These are phyloP conservation scores for Pneumocystis sp. DNA, from an alignment of 1,139 yeast species.

Conservation along the genomic window DNA sequence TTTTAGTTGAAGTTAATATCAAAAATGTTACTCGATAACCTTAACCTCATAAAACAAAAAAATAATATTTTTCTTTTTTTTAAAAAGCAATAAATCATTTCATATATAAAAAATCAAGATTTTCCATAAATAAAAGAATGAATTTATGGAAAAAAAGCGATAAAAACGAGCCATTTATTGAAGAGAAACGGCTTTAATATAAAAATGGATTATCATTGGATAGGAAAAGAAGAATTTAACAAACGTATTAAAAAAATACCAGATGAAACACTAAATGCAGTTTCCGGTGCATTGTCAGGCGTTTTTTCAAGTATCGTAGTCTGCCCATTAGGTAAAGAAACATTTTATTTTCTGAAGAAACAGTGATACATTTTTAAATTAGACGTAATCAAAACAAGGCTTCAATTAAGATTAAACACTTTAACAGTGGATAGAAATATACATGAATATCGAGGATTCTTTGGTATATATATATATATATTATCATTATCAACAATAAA, in stretches of 20 bases:
- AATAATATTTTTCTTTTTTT: not conserved
- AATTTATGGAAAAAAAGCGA: not conserved
- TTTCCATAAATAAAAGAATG: not conserved
- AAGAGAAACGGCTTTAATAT: not conserved
- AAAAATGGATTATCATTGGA: not conserved
- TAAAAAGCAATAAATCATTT: not conserved
- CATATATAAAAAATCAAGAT: not conserved
- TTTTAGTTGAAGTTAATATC: not conserved
- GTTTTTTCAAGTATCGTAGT: slow-evolving; percentile 78
- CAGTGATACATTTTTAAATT: slow-evolving; percentile 19
- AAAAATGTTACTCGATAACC: not conserved
- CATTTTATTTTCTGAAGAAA: not conserved
- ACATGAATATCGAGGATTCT: not conserved
- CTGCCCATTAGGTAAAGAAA: slow-evolving; percentile 40
- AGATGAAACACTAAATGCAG: slow-evolving; percentile 39
- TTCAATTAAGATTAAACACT: slow-evolving; percentile 67
- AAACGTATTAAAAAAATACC: slow-evolving; percentile 11
- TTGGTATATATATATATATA: slow-evolving; percentile 15
- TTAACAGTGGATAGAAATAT: not conserved
- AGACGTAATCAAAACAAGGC: slow-evolving; percentile 83
- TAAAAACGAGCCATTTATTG: not conserved
- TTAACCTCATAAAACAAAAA: not conserved
- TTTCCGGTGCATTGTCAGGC: slow-evolving; percentile 85
- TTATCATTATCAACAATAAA: slow-evolving; percentile 9
- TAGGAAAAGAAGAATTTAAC: not conserved